Base-by-base conservation (phyloP, 2,329 filamentous ascomycete genomes). In the Pseudogymnoascus sp. region DNA sequence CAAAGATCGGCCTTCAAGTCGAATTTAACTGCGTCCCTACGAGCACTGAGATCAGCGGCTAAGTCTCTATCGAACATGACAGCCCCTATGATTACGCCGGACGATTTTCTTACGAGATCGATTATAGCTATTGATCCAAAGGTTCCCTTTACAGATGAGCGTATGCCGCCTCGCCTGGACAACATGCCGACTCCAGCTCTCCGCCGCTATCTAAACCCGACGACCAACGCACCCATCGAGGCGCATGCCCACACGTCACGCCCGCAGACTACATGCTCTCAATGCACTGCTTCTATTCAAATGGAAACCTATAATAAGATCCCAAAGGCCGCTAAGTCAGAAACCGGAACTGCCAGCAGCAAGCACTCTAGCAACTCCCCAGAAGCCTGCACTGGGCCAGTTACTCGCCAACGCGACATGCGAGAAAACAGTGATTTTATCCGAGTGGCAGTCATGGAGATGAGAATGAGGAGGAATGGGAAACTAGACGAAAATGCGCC, bases 361-460 rank as follows among this genome's bases (percentile, higher is more conserved):
- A 65, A 64, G 26, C 67, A 67, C n/a, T 68, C 68, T 19, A 62
- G 65, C 58, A 59, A 64, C 8, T 65, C 65, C 2, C 48, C 66
- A 6, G 67, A 70, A 58, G 67, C 69, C 26, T 59, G 75, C 52
- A 62, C 67, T 56, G 76, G 58, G 73, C 80, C 37, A 75, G 77
- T 52, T 71, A 76, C 65, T 66, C 80, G 84, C 19, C 84, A 86
- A 70, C 79, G 84, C 52, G 84, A 88, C 70, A 81, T 86, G 76
- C 81, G 84, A 28, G 84, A 88, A 70, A 88, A 88, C 65, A 79
- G 83, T 38, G 83, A 88, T 67, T 88, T 88, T 67, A 86, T 88
- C 67, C 81, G 84, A 65, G 81, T 88, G 59, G 84, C 84, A 34
- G 84, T 88, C 57, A 82, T 88, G 79, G 84, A 88, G 68, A 86